These are phyloP conservation scores for Plenodomus tracheiphilus DNA, from an alignment of 2,329 filamentous ascomycete genomes.

Conservation along the genomic window DNA sequence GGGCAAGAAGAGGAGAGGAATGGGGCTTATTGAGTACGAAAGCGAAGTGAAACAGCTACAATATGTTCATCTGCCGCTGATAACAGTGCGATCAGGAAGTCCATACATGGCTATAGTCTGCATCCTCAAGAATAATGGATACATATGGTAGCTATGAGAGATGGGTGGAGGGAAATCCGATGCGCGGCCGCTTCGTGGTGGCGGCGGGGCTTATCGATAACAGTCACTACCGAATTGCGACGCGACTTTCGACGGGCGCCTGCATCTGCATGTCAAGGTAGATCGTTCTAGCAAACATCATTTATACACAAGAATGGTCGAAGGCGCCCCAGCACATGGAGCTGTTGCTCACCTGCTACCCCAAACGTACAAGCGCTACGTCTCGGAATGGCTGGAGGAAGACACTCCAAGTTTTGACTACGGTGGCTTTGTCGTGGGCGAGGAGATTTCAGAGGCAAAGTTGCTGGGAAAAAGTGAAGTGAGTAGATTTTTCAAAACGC, in stretches of 20 bases:
- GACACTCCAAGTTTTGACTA: constrained; percentile 97
- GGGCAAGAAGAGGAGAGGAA: too few species aligned
- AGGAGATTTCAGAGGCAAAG: constrained; percentile 55
- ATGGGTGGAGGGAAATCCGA: not conserved
- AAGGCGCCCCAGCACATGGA: constrained; percentile 62
- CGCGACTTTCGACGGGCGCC: too few species aligned
- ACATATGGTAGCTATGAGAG: not conserved
- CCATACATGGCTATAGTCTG: too few species aligned
- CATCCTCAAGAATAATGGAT: too few species aligned
- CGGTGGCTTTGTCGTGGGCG: constrained; percentile 93
- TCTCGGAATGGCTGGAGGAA: constrained; percentile 87
- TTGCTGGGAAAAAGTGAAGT: constrained; percentile 62
- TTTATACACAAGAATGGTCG: constrained; percentile 16
- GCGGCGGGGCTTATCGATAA: constrained; percentile 2
- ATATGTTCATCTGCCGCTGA: too few species aligned
- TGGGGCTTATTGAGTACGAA: too few species aligned
- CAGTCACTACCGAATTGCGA: not conserved
- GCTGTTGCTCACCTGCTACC: constrained; percentile 76
- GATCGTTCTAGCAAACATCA: not conserved
- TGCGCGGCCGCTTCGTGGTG: constrained; percentile 25
- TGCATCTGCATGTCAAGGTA: not conserved
- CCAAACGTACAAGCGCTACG: constrained; percentile 77
- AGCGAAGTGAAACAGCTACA: too few species aligned
- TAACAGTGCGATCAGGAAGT: too few species aligned
- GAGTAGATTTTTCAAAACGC: constrained; percentile 9